Evolutionary conservation across 2,329 filamentous ascomycete genomes (phyloP), one percentile per base, ranked within the genome.

Genomic region (Emydomyces testavorans): DNA sequence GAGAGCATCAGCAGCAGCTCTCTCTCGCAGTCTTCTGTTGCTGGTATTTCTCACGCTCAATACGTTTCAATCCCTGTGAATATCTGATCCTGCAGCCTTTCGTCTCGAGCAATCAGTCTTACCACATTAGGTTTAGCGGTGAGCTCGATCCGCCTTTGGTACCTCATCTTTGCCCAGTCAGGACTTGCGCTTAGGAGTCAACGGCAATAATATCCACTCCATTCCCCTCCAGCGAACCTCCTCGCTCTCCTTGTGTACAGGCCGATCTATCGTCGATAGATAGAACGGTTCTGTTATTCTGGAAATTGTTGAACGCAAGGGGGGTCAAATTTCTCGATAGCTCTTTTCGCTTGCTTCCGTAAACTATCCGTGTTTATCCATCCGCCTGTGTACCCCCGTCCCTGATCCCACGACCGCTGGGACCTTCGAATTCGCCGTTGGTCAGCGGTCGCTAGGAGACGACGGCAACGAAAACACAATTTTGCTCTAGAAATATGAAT

Each of bases 401-500:
- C 42, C 43, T 29, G 28, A 16, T 56, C 56, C 65, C 65, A 63
- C 60, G 65, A 66, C 65, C 65, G 65, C 65, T 67, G 65, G 65
- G 65, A 64, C 61, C 50, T 23, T 42, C 40, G 29, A 41, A 45
- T 50, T 47, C 52, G 65, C 62, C 65, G 65, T 67, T 65, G 64
- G 63, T 66, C 63, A 67, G 65, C 65, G 65, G 65, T 68, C 65
- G 57, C 57, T 54, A 55, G 58, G 52, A 61, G 64, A 65, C 64
- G 63, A 63, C 64, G 63, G 62, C 63, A 56, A 53, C 54, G 45
- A 54, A 49, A 18, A 41, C n/a, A 18, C 24, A 42, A 8, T 10
- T 6, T 6, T 29, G 18, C 8, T 16, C 36, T 15, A 11, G 6
- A 23, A 36, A 6, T 7, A 43, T 43, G 39, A 28, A 46, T 21